These are phyloP conservation scores for Stagonosporopsis chrysanthemi DNA, from an alignment of 2,329 filamentous ascomycete species.

Conservation along the genomic window DNA sequence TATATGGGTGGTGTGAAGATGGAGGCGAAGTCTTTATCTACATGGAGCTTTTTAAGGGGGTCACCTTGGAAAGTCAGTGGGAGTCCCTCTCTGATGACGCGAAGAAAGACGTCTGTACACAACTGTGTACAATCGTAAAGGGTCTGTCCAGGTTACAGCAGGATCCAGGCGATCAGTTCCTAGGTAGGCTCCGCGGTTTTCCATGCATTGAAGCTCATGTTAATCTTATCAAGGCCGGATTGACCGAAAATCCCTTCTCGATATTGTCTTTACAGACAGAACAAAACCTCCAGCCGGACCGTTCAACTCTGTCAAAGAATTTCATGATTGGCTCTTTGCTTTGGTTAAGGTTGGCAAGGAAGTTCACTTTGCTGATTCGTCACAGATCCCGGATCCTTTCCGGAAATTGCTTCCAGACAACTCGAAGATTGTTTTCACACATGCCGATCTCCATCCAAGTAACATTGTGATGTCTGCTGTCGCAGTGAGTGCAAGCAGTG, in stretches of 20 bases:
- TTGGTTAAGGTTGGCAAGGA: constrained; percentile 23
- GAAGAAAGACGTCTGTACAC: constrained; percentile 8
- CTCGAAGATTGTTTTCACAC: constrained; percentile 69
- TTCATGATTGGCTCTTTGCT: constrained; percentile 41
- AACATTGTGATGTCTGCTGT: constrained; percentile 88
- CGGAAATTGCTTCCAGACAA: constrained; percentile 38
- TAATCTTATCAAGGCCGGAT: constrained; percentile 30
- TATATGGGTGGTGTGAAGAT: constrained; percentile 49
- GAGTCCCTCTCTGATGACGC: constrained; percentile 17
- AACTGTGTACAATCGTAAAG: constrained; percentile 24
- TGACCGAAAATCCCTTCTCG: constrained; percentile 15
- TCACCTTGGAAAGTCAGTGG: constrained; percentile 38
- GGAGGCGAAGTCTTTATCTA: constrained; percentile 40
- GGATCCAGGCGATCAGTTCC: constrained; percentile 7
- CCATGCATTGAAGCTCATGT: constrained; percentile 2
- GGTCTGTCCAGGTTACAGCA: constrained; percentile 18
- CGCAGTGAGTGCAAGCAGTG: too few species aligned
- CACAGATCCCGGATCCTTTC: constrained; percentile 5
- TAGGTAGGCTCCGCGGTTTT: constrained; percentile 4
- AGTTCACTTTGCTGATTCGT: constrained; percentile 6
- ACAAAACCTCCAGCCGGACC: constrained; percentile 29
- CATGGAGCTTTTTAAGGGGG: constrained; percentile 41
- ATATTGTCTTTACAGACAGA: constrained; percentile 18
- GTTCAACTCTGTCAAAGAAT: constrained; percentile 35
- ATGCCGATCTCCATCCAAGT: constrained; percentile 91